Percentiles rank a stretch among this genome's conserved stretches.
These are phyloP conservation scores for Calvatia gigantea DNA, from an alignment of 768 basidiomycete genomes.

Conservation along the genomic window DNA sequence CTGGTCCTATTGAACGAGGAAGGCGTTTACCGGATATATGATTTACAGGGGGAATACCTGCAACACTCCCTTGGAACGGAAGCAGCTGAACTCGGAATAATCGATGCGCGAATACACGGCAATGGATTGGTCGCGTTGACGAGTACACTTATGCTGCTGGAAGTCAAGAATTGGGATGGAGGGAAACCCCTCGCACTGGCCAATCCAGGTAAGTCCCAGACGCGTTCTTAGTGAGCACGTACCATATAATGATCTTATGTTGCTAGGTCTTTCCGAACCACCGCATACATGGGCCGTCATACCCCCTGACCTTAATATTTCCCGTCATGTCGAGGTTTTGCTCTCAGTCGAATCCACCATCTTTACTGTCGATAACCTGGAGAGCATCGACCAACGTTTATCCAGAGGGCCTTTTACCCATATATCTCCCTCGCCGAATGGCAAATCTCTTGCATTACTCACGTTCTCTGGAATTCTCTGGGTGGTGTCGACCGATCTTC, in stretches of 20 bases:
- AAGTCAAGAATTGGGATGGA: constrained; percentile 89
- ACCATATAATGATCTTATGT: constrained; percentile 5
- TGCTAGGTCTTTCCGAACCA: constrained; percentile 66
- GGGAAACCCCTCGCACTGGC: constrained; percentile 68
- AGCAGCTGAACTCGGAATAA: constrained; percentile 75
- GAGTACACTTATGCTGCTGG: constrained; percentile 68
- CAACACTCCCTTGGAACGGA: constrained; percentile 85
- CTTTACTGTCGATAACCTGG: constrained; percentile 83
- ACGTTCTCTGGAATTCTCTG: constrained; percentile 72
- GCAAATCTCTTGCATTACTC: constrained; percentile 84
- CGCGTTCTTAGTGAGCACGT: constrained; percentile 1
- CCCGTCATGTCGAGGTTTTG: constrained; percentile 86
- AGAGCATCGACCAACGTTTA: constrained; percentile 83
- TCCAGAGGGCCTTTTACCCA: constrained; percentile 87
- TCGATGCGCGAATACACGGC: constrained; percentile 85
- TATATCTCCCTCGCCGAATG: constrained; percentile 89
- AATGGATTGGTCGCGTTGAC: constrained; percentile 86
- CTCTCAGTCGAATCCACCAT: constrained; percentile 81
- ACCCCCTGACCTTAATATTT: constrained; percentile 85
- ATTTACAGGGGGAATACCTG: constrained; percentile 79
- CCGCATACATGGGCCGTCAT: constrained; percentile 87
- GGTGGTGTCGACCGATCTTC: constrained; percentile 96
- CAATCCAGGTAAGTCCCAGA: constrained; percentile 56
- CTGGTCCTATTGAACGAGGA: constrained; percentile 89
- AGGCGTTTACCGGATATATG: constrained; percentile 87